A percentile compares a stretch with the other conserved stretches of the same genome.
Conservation (phyloP, 2,329 filamentous ascomycete species). For the Monilinia fructigena region DNA sequence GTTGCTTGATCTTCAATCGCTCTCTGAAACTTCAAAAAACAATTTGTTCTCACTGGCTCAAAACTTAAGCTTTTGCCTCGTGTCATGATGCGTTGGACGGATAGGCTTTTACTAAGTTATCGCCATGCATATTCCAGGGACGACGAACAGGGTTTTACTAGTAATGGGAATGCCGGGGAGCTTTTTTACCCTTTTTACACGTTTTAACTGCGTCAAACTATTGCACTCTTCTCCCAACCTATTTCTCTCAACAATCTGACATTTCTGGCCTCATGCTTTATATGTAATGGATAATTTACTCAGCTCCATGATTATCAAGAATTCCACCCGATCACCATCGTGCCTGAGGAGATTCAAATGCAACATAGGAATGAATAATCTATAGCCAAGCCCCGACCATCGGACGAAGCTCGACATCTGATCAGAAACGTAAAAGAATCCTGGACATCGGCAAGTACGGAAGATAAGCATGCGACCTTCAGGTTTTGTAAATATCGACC, state of each 20-base stretch:
- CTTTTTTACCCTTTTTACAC: background rate
- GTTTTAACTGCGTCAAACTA: too few relatives aligned
- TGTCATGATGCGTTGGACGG: constrained; percentile 9
- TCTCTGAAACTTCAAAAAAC: background rate
- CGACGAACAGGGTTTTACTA: background rate
- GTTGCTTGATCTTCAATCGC: too few relatives aligned
- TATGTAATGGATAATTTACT: background rate
- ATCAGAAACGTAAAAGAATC: too few relatives aligned
- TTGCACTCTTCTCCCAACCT: background rate
- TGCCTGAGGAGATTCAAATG: too few relatives aligned
- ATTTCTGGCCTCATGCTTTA: too few relatives aligned
- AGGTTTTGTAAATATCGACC: too few relatives aligned
- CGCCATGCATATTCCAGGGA: constrained; percentile 13
- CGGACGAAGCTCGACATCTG: too few relatives aligned
- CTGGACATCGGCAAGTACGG: too few relatives aligned
- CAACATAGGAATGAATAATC: too few relatives aligned
- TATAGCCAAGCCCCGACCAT: too few relatives aligned
- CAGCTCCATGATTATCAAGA: background rate
- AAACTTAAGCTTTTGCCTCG: background rate
- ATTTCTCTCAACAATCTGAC: background rate
- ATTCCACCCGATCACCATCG: too few relatives aligned
- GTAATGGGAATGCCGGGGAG: background rate
- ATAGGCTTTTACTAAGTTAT: constrained; percentile 15
- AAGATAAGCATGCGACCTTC: too few relatives aligned
- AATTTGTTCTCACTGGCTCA: background rate